Base-by-base conservation (phyloP, 352 stramenopile genomes). In the Blastocystis sp. region DNA sequence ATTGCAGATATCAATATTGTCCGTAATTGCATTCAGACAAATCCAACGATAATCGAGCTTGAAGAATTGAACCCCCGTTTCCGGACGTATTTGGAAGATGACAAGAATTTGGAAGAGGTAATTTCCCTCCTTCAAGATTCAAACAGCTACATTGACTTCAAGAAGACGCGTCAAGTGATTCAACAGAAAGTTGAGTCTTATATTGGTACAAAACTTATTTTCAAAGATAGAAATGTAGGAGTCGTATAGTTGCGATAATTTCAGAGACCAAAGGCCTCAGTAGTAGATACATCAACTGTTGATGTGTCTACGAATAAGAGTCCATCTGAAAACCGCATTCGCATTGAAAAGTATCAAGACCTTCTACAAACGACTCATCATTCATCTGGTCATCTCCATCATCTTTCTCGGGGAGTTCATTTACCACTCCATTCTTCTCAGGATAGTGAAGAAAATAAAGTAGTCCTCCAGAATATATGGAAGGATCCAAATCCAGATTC, bases 1-100 rank as follows among this genome's bases (percentile, higher is more conserved):
- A 4, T 82, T 6, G 22, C 13, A 19, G 73, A 82, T 68, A 60
- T 82, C 2, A 62, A 82, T 27, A 27, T 82, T 33, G 35, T 37
- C 6, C 73, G 73, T 17, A 68, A 22, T 11, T 54, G 57, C 0
- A 48, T 82, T 51, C 27, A 42, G 15, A 82, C 73, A 0, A 64
- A 82, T 48, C 73, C 73, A 17, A 64, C 66, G 15, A 68, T 68
- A 35, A 27, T 68, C 0, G 27, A 68, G 24, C 40, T 82, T 2
- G 58, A 64, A 22, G 73, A 82, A n/a, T 17, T 82, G 22, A 82
- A 82, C 66, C 73, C 73, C 0, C 17, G 53, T 11, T 82, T 82
- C 73, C 30, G 40, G 22, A 1, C 62, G 22, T 62, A 54, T 5
- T 19, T 82, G 4, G 30, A 64, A 1, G 17, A 82, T 62, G 40